phyloP scores from a whole-genome alignment of 345 rosid species.

The Aethionema arabicum region DNA sequence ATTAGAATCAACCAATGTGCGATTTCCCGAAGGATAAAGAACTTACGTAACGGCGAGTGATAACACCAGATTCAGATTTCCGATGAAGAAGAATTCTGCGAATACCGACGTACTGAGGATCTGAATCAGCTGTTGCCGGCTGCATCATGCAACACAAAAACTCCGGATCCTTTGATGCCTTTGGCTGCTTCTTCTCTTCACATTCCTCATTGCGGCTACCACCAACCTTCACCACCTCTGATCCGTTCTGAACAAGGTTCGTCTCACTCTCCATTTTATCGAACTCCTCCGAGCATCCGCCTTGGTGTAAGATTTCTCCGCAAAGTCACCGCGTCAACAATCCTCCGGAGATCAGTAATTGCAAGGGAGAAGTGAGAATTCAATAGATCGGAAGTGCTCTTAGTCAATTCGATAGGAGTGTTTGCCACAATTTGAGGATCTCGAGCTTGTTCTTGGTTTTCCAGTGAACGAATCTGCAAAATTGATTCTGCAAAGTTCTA shows the following conservation, averaged over 20 bases:
- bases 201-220: conserved; percentile 22
- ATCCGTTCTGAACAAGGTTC: conserved; percentile 23
- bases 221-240: conserved; percentile 30
- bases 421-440: conserved; percentile 2
- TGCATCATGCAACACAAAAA: conserved; percentile 78
- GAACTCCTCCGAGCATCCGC: conserved; percentile 17
- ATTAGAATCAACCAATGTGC: not conserved
- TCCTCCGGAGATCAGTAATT: not conserved
- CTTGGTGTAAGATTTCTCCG: not conserved
- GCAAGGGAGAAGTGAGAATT: not conserved
- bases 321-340: not conserved
- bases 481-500: conserved; percentile 1
- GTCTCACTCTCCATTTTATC: conserved; percentile 46
- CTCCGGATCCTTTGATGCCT: conserved; percentile 57
- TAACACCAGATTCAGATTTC: conserved; percentile 62
- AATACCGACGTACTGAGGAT: conserved; percentile 66
- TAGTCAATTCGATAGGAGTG: not conserved
- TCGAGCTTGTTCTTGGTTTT: not conserved
- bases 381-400: conserved; percentile 2
- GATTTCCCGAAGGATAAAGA: not conserved
- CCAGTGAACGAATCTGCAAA: not conserved
- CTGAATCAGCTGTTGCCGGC: conserved; percentile 55
- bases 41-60: conserved; percentile 63
- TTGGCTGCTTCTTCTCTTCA: conserved; percentile 13
- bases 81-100: conserved; percentile 87